Base-by-base conservation (phyloP, 805 yeast genomes). In the Candida patagonica region DNA sequence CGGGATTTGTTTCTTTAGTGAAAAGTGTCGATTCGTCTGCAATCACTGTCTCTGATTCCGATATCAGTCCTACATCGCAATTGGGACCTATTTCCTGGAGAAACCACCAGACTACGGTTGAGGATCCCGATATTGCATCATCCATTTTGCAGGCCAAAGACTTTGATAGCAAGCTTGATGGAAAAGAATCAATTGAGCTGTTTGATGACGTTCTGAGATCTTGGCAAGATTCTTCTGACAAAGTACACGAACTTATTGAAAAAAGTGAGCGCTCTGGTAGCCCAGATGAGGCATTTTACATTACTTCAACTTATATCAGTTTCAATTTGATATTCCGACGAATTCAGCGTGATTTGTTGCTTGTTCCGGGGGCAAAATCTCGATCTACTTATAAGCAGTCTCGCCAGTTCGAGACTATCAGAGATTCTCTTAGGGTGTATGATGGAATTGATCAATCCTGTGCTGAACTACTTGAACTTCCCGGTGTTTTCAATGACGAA, bases 401-500 rank as follows among this genome's bases (percentile, higher is more conserved):
- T 8, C 25, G 40, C 6, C 29, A 19, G 13, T 19, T 31, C 26
- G 22, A 38, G 19, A 31, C 34, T 22, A 36, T 26, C 30, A 46
- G 47, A 42, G 78, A 76, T 46, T 55, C 63, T 5, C 53, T 69
- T 30, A 67, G 78, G 42, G 56, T 80, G 19, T 68, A 67, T 43
- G 73, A 70, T 17, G 63, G 69, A 6, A 67, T 84, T 27, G 57
- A 69, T 9, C 62, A 67, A 35, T 76, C 81, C 13, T 56, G 80
- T 26, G 61, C 60, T 2, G 80, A 79, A 48, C 61, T 86, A 34
- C 67, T 72, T 53, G 95, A 86, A 44, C 68, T 92, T 38, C 96
- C 96, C 0, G 97, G 97, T 67, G 95, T 89, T 15, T 77, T 81
- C 54, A 83, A 84, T 39, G 95, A 86, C 55, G 92, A 82, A 39